Conservation (phyloP, 441 rosid genomes). For the Populus tomentosa region DNA sequence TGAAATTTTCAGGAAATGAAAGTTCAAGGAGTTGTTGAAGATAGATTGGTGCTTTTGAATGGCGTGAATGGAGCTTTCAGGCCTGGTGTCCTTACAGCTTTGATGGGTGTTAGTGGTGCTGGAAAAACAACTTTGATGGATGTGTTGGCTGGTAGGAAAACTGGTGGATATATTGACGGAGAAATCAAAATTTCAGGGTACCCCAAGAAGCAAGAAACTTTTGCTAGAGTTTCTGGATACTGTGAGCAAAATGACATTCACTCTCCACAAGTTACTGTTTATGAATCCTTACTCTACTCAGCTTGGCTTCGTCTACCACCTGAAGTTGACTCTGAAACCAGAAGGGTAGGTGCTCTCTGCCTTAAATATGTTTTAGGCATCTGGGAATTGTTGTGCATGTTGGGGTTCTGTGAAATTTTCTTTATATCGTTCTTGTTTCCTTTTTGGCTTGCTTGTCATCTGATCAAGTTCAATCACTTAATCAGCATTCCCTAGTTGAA, state of each 20-base stretch:
- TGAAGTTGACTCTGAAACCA: constrained; percentile 34
- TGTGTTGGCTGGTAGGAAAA: constrained; percentile 52
- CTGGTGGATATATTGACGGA: constrained; percentile 47
- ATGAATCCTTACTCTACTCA: constrained; percentile 45
- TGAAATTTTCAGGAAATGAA: constrained; percentile 52
- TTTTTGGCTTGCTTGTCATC: not conserved
- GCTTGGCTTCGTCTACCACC: constrained; percentile 49
- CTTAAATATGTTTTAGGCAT: not conserved
- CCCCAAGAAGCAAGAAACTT: constrained; percentile 46
- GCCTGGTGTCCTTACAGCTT: constrained; percentile 91
- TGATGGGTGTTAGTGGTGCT: constrained; percentile 95
- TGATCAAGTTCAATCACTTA: not conserved
- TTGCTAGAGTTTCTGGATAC: constrained; percentile 47
- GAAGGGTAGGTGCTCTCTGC: constrained; percentile 27
- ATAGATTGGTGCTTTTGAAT: constrained; percentile 56
- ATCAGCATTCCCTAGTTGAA: not conserved
- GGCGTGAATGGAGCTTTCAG: constrained; percentile 82
- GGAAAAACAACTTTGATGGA: constrained; percentile 69
- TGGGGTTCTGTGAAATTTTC: not conserved
- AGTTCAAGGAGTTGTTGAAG: constrained; percentile 49
- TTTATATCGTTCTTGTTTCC: not conserved
- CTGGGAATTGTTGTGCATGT: not conserved
- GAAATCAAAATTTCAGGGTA: constrained; percentile 40
- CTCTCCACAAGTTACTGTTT: constrained; percentile 45
- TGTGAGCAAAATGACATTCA: constrained; percentile 53